These are phyloP conservation scores for Boletellus deceptivus DNA, from an alignment of 1,284 basidiomycete species.

Conservation along the genomic window DNA sequence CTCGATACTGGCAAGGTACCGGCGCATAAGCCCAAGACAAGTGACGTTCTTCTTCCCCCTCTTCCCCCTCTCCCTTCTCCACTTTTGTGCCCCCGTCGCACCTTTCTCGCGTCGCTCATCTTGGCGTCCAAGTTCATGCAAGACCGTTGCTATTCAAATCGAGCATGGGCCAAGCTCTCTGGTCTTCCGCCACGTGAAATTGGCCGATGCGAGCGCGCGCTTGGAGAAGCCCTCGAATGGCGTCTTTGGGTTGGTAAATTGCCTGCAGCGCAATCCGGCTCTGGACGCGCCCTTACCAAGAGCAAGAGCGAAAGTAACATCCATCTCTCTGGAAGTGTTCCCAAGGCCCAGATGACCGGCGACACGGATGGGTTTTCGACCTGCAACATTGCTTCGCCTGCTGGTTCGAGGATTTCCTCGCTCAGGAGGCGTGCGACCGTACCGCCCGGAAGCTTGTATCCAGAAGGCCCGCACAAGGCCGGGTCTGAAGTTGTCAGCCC, in stretches of 20 bases:
- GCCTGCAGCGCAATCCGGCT: conserved; percentile 32
- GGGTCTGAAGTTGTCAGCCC: conserved; percentile 18
- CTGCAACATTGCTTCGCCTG: conserved; percentile 3
- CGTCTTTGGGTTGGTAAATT: conserved; percentile 79
- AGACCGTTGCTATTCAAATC: conserved; percentile 90
- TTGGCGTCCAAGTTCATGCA: conserved; percentile 90
- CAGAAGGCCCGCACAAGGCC: conserved; percentile 11
- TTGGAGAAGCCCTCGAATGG: conserved; percentile 79
- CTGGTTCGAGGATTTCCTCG: conserved; percentile 9
- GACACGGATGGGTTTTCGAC: conserved; percentile 7
- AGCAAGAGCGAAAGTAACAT: conserved; percentile 30
- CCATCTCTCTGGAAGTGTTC: conserved; percentile 1
- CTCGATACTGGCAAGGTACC: too few relatives aligned
- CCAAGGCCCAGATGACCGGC: background rate
- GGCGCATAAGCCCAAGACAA: conserved; percentile 18
- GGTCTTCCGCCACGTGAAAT: conserved; percentile 77
- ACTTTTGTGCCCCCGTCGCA: conserved; percentile 80
- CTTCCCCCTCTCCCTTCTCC: conserved; percentile 66
- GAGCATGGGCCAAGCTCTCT: conserved; percentile 87
- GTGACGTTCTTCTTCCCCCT: conserved; percentile 35
- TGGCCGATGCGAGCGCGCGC: conserved; percentile 74
- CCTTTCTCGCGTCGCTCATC: conserved; percentile 86
- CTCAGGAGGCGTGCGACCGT: conserved; percentile 28
- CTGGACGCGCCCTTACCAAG: conserved; percentile 29
- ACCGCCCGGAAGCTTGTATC: conserved; percentile 15